Conservation (phyloP, 225 moss, liverwort and hornwort species). For the Pseudoscleropodium purum region DNA sequence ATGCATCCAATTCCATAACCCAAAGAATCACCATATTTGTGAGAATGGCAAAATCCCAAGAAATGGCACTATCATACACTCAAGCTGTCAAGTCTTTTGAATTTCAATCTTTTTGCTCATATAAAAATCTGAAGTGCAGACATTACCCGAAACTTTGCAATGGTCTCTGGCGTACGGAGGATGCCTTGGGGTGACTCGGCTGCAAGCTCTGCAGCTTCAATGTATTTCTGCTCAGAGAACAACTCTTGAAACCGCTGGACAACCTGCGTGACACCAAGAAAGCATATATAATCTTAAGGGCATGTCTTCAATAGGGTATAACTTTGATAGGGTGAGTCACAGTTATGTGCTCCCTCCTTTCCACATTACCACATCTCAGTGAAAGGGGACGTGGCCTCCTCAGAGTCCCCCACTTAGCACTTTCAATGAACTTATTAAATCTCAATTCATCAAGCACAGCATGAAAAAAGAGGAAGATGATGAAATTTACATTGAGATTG, state of each 20-base stretch:
- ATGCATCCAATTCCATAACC: background rate
- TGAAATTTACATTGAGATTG: background rate
- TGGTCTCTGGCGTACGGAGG: slow-evolving; percentile 81
- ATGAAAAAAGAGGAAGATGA: background rate
- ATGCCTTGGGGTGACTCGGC: slow-evolving; percentile 89
- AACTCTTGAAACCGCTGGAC: slow-evolving; percentile 90
- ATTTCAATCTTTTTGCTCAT: background rate
- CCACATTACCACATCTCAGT: background rate
- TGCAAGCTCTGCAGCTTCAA: slow-evolving; percentile 86
- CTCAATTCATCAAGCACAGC: background rate
- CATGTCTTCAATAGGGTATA: background rate
- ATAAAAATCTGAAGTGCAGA: background rate
- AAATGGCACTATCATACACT: background rate
- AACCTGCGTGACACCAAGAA: slow-evolving; percentile 33
- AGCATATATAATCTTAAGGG: too few relatives aligned
- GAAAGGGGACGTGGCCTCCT: background rate
- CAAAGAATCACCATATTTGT: background rate
- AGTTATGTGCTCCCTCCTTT: background rate
- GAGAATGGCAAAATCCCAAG: background rate
- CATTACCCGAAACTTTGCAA: slow-evolving; percentile 76
- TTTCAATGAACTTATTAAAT: background rate
- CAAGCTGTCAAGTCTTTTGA: background rate
- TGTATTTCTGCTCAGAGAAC: slow-evolving; percentile 77
- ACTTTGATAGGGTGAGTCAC: background rate
- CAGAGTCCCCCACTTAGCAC: background rate